Evolutionary conservation across 768 basidiomycete species (phyloP), one percentile per base, ranked within the genome.

Genomic region (Rhodotorula babjevae): DNA sequence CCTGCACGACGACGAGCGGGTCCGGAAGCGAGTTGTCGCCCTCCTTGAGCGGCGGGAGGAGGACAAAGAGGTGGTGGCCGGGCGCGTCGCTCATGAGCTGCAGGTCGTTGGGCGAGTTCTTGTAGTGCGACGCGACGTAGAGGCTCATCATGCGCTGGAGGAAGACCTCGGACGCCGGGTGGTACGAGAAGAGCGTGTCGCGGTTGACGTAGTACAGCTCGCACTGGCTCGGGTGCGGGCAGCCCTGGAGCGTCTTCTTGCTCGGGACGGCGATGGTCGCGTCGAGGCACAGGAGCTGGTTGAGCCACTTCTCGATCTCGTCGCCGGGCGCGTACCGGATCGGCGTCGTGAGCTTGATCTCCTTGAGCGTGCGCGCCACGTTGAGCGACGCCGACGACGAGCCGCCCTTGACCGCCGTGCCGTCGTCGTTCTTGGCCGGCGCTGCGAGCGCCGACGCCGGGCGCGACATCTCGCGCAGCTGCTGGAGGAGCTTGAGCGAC

Each of bases 31-130:
- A 58, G 59, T 76, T 77, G 79, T 93, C 92, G 72, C 94, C 90
- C 67, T 93, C 90, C 78, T 90, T 88, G 61, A 98, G 85, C 0
- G 96, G 96, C 0, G 94, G 94, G 3, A 98, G 84, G 0, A 99
- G 86, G 1, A 99, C 96, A 76, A 98, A 99, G 23, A 99, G 85
- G 78, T 94, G 92, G 79, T 98, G 95, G 1, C 93, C 94, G 0
- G 96, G 96, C 1, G 96, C 96, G 77, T 99, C 96, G 19, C 90
- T 91, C 81, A 98, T 87, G 63, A 99, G 86, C 81, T 98, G 95
- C n/a, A 99, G 85, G 80, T 99, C 96, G 80, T 99, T 98, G 29
- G 96, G 96, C 79, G 94, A 92, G 81, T 98, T 99, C 82, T 99
- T 99, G 84, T 99, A 99, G 80, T 99, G 96, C 63, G 90, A 90